A percentile compares a stretch with the other conserved stretches of the same genome.
phyloP scores from a whole-genome alignment of 176 grass and related monocot species.

The Rhynchospora pubera region DNA sequence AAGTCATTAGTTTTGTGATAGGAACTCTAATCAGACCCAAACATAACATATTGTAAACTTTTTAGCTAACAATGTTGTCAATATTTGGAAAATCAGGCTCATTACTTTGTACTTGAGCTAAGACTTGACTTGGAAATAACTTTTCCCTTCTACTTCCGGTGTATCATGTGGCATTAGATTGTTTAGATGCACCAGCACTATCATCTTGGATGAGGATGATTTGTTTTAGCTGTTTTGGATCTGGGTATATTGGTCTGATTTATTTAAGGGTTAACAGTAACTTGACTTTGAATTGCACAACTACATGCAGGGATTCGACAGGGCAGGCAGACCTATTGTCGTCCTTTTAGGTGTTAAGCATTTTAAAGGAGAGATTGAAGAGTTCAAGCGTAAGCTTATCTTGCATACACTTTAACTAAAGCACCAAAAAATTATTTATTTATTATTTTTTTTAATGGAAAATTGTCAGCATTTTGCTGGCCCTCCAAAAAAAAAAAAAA shows the following conservation, averaged over 20 bases:
- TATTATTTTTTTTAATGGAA: too few species aligned
- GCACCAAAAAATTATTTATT: neutral
- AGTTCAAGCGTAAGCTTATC: conserved; percentile 29
- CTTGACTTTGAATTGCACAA: neutral
- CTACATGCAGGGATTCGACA: conserved; percentile 29
- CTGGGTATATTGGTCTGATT: neutral
- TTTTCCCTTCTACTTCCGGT: neutral
- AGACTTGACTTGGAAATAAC: too few species aligned
- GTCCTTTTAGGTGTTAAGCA: conserved; percentile 27
- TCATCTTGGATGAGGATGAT: neutral
- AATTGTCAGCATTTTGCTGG: too few species aligned
- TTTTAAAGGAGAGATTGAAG: conserved; percentile 31
- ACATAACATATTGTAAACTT: neutral
- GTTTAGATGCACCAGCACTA: neutral
- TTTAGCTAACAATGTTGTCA: neutral
- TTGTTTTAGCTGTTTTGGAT: neutral
- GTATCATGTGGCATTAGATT: neutral
- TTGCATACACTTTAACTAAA: neutral
- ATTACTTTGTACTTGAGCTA: neutral
- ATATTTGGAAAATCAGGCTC: neutral
- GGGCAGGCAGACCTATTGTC: conserved; percentile 24
- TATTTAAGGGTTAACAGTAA: neutral
- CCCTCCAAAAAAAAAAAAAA: too few species aligned
- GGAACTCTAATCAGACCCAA: neutral
- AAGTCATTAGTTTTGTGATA: neutral